phyloP scores from a whole-genome alignment of 306 rosid species.

The Acacia confusa region DNA sequence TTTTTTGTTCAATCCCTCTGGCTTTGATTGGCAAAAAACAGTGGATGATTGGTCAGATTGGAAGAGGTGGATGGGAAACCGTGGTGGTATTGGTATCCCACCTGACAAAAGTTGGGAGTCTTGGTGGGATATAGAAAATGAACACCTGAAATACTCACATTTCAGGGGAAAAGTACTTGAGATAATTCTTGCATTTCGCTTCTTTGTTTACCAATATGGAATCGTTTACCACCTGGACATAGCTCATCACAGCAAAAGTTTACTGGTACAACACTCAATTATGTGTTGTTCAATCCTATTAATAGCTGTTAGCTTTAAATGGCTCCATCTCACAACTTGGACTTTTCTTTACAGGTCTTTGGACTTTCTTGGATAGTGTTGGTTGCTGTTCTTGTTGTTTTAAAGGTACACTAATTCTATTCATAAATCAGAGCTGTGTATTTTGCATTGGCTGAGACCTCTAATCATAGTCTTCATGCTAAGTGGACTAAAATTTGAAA shows the following conservation, averaged over 20 bases:
- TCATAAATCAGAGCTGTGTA: not conserved
- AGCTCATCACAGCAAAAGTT: slow-evolving; percentile 61
- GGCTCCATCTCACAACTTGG: slow-evolving; percentile 28
- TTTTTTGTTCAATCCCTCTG: slow-evolving; percentile 89
- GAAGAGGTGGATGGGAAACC: slow-evolving; percentile 99
- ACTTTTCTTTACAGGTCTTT: slow-evolving; percentile 57
- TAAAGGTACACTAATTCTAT: slow-evolving; percentile 62
- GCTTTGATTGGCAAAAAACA: slow-evolving; percentile 98
- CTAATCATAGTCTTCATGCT: slow-evolving; percentile 8
- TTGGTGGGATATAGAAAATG: slow-evolving; percentile 98
- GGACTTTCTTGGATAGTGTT: slow-evolving; percentile 90
- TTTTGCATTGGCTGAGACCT: slow-evolving; percentile 9
- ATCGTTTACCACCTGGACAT: slow-evolving; percentile 90
- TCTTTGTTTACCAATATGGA: slow-evolving; percentile 90
- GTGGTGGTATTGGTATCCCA: slow-evolving; percentile 90
- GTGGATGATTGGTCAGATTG: slow-evolving; percentile 98
- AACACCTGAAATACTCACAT: slow-evolving; percentile 76
- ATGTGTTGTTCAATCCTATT: slow-evolving; percentile 18
- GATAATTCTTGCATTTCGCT: slow-evolving; percentile 79
- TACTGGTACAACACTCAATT: slow-evolving; percentile 57
- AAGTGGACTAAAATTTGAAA: not conserved
- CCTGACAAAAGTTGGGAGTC: slow-evolving; percentile 94
- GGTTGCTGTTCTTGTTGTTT: slow-evolving; percentile 60
- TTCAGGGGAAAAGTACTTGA: slow-evolving; percentile 77
- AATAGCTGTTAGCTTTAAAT: slow-evolving; percentile 7